Evolutionary conservation across 2,329 filamentous ascomycete species (phyloP), one percentile per base, ranked within the genome.

Genomic region (Alternaria arbusti): DNA sequence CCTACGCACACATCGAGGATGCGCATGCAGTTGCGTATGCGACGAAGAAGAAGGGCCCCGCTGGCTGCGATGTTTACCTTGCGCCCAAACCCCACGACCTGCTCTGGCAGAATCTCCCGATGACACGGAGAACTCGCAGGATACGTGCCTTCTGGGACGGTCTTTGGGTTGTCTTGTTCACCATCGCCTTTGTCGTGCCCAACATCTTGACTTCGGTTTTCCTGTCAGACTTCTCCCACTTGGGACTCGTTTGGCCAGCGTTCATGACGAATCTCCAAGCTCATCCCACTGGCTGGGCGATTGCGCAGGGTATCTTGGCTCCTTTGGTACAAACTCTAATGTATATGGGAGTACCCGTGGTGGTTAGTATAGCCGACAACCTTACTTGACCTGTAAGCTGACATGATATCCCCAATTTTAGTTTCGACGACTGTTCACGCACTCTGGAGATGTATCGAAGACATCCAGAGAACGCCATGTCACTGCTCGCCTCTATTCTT

Each of bases 161-260:
- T 59, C 79, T 97, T 56, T 97, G 94, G 93, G 90, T 97, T 47
- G 82, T 87, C 4, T 71, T 94, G 1, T 82, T 99, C 65, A 98
- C 95, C 0, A 68, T 97, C 4, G 78, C 95, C 13, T 98, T 94
- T 91, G 89, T 97, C 66, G 91, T 88, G 4, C 94, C 95, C 69
- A 99, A 98, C 85, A 91, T 95, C 55, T 86, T 97, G 79, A 97
- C 97, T 67, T 93, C 95, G 62, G 90, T 98, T 56, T 98, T 99
- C 79, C 82, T 99, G 23, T 90, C 96, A 75, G 95, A 97, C 79
- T 83, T 99, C 76, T 83, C 84, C 45, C 96, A 97, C 73, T 81
- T 98, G 28, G 94, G 91, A 10, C 84, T 86, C 13, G 87, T 98
- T 1, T 99, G 96, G 95, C 84, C 84, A 0, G 89, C 82, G 0